These are phyloP conservation scores for Kwoniella sp. DNA, from an alignment of 768 basidiomycete genomes.

Conservation along the genomic window DNA sequence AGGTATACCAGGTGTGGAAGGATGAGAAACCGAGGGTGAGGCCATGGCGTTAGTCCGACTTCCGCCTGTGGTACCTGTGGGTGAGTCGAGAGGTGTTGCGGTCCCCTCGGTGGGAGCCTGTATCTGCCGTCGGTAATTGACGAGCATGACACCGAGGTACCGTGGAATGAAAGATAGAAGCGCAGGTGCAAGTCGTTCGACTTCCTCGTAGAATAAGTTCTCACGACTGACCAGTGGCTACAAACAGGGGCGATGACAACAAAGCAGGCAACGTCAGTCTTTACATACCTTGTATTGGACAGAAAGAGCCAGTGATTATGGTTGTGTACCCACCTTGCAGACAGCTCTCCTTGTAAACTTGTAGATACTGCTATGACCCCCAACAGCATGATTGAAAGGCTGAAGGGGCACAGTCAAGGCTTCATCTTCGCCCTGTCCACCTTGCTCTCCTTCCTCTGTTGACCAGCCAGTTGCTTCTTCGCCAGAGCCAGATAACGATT, in stretches of 20 bases:
- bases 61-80: neutral
- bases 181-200: conserved; percentile 89
- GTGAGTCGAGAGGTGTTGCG: conserved; percentile 23
- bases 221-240: conserved; percentile 95
- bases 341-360: conserved; percentile 97
- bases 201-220: conserved; percentile 96
- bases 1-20: conserved; percentile 31
- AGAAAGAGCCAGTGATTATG: too few relatives aligned
- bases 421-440: conserved; percentile 40
- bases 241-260: conserved; percentile 54
- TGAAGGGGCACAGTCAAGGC: conserved; percentile 75
- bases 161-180: conserved; percentile 93
- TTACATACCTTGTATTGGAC: too few relatives aligned
- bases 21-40: conserved; percentile 32
- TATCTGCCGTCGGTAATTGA: conserved; percentile 82
- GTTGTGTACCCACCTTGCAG: conserved; percentile 94
- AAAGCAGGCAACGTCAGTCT: neutral
- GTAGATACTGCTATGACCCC: conserved; percentile 95
- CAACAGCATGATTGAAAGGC: conserved; percentile 96
- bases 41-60: neutral
- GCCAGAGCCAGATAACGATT: conserved; percentile 19
- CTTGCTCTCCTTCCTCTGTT: conserved; percentile 15
- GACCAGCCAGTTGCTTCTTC: conserved; percentile 15
- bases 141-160: conserved; percentile 97
- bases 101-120: conserved; percentile 32